These are phyloP conservation scores for Stephania cephalantha DNA, from an alignment of 164 flowering plant genomes.

Conservation along the genomic window DNA sequence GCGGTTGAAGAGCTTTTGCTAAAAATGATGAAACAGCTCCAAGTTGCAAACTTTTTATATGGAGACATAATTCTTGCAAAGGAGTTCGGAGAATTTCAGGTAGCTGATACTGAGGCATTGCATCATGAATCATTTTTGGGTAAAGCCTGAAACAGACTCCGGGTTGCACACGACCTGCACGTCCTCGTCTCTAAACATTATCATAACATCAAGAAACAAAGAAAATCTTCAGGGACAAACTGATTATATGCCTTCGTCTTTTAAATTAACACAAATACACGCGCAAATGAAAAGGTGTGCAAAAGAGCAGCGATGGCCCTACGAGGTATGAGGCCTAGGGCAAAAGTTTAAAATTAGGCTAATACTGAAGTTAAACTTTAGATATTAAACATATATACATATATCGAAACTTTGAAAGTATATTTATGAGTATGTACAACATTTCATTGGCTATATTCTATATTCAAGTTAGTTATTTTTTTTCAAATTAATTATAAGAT, in stretches of 20 bases:
- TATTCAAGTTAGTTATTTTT: no score
- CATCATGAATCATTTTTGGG: constrained; percentile 74
- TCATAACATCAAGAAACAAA: constrained; percentile 10
- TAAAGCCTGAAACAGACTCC: constrained; percentile 88
- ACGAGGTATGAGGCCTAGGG: no score
- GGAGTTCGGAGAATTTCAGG: constrained; percentile 97
- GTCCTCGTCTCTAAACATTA: constrained; percentile 80
- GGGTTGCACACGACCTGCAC: constrained; percentile 97
- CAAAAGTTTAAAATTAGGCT: no score
- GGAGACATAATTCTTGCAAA: constrained; percentile 83
- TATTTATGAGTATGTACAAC: no score
- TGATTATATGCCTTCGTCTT: neutral
- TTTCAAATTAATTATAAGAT: no score
- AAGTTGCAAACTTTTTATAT: constrained; percentile 84
- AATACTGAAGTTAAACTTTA: no score
- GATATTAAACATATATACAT: no score
- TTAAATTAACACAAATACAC: neutral
- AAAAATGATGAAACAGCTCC: constrained; percentile 73
- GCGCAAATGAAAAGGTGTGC: neutral
- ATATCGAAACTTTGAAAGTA: no score
- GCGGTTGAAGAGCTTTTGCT: constrained; percentile 92
- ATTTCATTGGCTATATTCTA: no score
- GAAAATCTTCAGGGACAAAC: neutral
- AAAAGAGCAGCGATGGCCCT: no score
- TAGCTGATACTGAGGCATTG: constrained; percentile 77